Percentiles rank a stretch among this genome's conserved stretches.
Conservation (phyloP, 805 yeast genomes). For the Candida cerambycidarum region DNA sequence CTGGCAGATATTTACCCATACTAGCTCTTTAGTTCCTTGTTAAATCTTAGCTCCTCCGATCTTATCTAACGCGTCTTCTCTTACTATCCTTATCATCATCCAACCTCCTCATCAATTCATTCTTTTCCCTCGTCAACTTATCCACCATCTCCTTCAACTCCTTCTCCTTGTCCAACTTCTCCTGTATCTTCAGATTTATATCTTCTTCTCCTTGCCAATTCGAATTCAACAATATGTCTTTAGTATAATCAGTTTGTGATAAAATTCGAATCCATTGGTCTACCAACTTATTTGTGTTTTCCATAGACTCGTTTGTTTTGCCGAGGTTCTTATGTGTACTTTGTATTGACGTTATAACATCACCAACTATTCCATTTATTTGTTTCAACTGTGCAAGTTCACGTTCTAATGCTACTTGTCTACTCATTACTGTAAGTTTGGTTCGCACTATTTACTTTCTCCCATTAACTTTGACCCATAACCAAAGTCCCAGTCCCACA, state of each 20-base stretch:
- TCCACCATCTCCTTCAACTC: constrained; percentile 24
- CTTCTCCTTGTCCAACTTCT: constrained; percentile 21
- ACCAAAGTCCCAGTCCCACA: neutral
- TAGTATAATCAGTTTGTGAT: constrained; percentile 59
- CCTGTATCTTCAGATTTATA: constrained; percentile 18
- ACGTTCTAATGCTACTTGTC: constrained; percentile 19
- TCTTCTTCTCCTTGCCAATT: constrained; percentile 38
- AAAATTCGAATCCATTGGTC: constrained; percentile 63
- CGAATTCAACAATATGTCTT: constrained; percentile 44
- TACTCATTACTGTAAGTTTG: constrained; percentile 11
- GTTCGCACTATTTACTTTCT: neutral
- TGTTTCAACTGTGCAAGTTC: constrained; percentile 33
- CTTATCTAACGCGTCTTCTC: constrained; percentile 4
- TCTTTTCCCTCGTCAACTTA: constrained; percentile 28
- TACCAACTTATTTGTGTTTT: constrained; percentile 48
- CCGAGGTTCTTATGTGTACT: constrained; percentile 28
- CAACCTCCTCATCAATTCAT: constrained; percentile 19
- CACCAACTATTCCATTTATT: constrained; percentile 33
- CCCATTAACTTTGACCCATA: no score
- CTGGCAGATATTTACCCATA: no score
- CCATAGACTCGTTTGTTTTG: constrained; percentile 41
- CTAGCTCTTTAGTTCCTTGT: no score
- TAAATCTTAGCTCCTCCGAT: no score
- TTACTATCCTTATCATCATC: constrained; percentile 11
- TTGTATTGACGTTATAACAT: constrained; percentile 28